Percentiles rank a stretch among this genome's conserved stretches.
These are phyloP conservation scores for Colletotrichum siamense DNA, from an alignment of 2,329 filamentous ascomycete species.

Conservation along the genomic window DNA sequence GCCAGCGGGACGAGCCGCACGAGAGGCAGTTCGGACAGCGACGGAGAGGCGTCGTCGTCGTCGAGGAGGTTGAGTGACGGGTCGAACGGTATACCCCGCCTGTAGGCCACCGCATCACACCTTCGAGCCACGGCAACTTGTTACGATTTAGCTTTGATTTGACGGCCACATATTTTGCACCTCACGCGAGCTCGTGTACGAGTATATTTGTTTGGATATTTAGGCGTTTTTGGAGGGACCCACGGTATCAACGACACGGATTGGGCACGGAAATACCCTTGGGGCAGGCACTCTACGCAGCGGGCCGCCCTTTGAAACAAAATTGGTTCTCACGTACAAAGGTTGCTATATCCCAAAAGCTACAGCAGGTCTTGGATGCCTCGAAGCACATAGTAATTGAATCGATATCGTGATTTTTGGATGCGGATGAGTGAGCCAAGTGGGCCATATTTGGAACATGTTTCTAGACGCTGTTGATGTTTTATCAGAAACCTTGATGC, in stretches of 20 bases:
- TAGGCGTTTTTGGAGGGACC: constrained; percentile 2
- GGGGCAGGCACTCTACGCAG: background rate
- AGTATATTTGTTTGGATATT: background rate
- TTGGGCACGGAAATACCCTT: constrained; percentile 19
- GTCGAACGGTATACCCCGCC: constrained; percentile 38
- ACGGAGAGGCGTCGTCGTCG: constrained; percentile 20
- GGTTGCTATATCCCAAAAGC: background rate
- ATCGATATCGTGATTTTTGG: background rate
- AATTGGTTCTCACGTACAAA: background rate
- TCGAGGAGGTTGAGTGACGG: constrained; percentile 33
- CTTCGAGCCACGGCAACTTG: background rate
- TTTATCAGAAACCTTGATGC: background rate
- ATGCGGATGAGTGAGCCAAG: background rate
- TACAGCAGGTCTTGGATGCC: background rate
- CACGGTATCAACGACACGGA: background rate
- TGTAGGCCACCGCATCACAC: constrained; percentile 24
- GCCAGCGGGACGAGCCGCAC: constrained; percentile 26
- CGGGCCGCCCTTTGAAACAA: constrained; percentile 1
- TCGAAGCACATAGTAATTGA: background rate
- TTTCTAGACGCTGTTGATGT: background rate
- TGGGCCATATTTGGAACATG: background rate
- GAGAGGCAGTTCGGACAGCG: constrained; percentile 29
- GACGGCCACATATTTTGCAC: background rate
- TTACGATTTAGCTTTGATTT: background rate
- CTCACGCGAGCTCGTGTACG: background rate